Percentiles rank a stretch among this genome's conserved stretches.
These are phyloP conservation scores for Lachnellula hyalina DNA, from an alignment of 2,329 filamentous ascomycete genomes.

Conservation along the genomic window DNA sequence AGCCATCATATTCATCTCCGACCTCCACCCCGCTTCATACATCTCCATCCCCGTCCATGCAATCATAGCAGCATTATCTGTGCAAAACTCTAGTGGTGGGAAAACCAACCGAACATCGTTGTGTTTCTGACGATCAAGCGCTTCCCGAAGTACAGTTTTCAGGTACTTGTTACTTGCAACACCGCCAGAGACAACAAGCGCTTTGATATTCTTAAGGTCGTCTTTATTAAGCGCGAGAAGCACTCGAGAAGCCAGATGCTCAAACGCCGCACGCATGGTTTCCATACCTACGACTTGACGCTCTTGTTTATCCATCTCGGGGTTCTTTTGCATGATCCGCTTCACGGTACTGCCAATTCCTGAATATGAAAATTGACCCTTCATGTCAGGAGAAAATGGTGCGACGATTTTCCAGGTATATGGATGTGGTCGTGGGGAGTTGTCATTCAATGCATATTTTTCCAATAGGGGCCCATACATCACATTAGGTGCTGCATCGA, in stretches of 20 bases:
- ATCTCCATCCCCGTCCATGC: conserved; percentile 92
- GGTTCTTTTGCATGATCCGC: conserved; percentile 43
- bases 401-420: conserved; percentile 62
- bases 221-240: conserved; percentile 57
- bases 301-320: conserved; percentile 50
- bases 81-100: conserved; percentile 75
- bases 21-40: conserved; percentile 71
- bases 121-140: conserved; percentile 63
- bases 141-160: conserved; percentile 53
- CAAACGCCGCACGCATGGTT: conserved; percentile 76
- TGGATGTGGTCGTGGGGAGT: conserved; percentile 31
- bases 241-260: conserved; percentile 75
- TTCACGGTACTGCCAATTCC: conserved; percentile 63
- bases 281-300: conserved; percentile 65
- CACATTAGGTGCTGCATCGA: conserved; percentile 53
- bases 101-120: conserved; percentile 57
- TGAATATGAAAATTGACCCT: conserved; percentile 62
- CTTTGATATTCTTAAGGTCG: conserved; percentile 36
- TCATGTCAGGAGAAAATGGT: conserved; percentile 55
- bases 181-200: conserved; percentile 80
- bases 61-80: conserved; percentile 97
- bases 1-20: conserved; percentile 53
- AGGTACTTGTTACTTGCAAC: conserved; percentile 84
- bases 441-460: conserved; percentile 64
- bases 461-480: conserved; percentile 83